Conservation (phyloP, 2,329 filamentous ascomycete species). For the Cryphonectria carpinicola region DNA sequence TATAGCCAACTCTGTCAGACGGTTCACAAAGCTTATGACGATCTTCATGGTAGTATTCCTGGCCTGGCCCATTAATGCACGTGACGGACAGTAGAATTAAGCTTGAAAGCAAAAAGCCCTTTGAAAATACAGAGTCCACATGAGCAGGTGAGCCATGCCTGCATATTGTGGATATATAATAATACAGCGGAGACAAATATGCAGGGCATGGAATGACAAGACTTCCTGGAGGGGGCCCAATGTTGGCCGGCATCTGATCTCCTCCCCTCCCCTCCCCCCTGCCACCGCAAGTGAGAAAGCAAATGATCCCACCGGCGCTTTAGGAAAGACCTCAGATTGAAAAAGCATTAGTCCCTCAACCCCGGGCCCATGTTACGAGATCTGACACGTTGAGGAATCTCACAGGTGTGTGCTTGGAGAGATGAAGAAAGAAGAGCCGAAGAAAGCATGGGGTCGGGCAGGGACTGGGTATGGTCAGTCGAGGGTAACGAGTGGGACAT, state of each 20-base stretch:
- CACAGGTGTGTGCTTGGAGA: background rate
- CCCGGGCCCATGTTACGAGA: background rate
- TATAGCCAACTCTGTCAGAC: background rate
- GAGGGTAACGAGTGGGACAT: background rate
- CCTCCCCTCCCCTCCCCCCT: no score
- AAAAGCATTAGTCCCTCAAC: background rate
- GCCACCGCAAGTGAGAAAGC: slow-evolving; percentile 7
- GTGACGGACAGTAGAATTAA: background rate
- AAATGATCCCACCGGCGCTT: background rate
- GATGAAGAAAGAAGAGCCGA: background rate
- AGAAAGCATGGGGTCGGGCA: background rate
- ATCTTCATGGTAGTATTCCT: background rate
- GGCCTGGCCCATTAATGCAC: background rate
- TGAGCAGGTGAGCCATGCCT: background rate
- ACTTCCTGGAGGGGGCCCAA: slow-evolving; percentile 2
- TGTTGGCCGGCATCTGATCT: slow-evolving; percentile 2
- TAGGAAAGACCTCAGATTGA: background rate
- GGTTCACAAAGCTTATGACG: background rate
- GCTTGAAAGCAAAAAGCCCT: background rate
- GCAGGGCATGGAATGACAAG: slow-evolving; percentile 10
- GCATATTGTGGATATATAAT: background rate
- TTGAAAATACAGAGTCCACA: background rate
- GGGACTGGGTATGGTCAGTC: background rate
- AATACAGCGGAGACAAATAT: slow-evolving; percentile 2
- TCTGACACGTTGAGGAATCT: background rate